Percentiles rank a stretch among this genome's conserved stretches.
phyloP scores from a whole-genome alignment of 2,329 filamentous ascomycete species.

The Monilinia polystroma region DNA sequence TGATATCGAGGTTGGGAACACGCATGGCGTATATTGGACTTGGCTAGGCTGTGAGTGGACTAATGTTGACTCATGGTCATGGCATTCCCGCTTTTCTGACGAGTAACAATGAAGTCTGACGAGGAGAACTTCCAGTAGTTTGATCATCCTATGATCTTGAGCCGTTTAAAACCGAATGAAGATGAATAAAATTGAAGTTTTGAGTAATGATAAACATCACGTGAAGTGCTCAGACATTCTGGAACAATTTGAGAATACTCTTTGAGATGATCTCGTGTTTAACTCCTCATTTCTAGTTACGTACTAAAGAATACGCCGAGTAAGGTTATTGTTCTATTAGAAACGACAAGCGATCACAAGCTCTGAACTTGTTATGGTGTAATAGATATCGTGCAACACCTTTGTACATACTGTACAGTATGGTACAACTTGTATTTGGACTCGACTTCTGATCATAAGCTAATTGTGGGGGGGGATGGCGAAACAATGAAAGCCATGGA shows the following conservation, averaged over 20 bases:
- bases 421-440: conserved; percentile 3
- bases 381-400: neutral
- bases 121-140: conserved; percentile 18
- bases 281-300: conserved; percentile 15
- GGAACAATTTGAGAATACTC: conserved; percentile 15
- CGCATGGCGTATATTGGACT: neutral
- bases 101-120: conserved; percentile 1
- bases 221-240: conserved; percentile 16
- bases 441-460: neutral
- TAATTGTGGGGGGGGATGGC: neutral
- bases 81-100: conserved; percentile 16
- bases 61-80: conserved; percentile 17
- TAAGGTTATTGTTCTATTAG: conserved; percentile 7
- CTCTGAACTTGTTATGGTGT: conserved; percentile 10
- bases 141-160: conserved; percentile 13
- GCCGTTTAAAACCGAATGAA: conserved; percentile 18
- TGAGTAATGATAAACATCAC: conserved; percentile 9
- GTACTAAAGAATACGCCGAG: conserved; percentile 15
- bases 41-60: conserved; percentile 11
- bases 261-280: conserved; percentile 16
- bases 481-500: neutral
- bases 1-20: conserved; percentile 4
- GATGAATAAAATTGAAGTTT: neutral
- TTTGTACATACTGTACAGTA: neutral
- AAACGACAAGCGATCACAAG: conserved; percentile 21